Evolutionary conservation across 1,139 yeast species (phyloP).

Genomic region (Zygoascus hellenicus): DNA sequence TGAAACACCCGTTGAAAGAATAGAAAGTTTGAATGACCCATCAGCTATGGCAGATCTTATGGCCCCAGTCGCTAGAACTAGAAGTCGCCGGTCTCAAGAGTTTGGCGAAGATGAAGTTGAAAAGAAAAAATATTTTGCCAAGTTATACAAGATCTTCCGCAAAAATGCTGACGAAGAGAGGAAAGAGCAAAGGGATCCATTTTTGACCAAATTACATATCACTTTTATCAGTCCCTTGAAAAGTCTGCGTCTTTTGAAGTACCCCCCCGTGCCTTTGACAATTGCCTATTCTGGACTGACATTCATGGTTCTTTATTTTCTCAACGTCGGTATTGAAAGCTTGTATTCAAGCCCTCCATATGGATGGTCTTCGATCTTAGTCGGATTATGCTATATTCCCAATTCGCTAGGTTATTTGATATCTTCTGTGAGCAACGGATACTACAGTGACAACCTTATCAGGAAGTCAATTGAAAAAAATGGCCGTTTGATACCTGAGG

Average conservation of each 20-base stretch:
- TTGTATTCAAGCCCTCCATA: constrained; percentile 63
- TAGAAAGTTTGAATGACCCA: constrained; percentile 2
- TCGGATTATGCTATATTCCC: constrained; percentile 77
- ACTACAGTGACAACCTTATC: constrained; percentile 65
- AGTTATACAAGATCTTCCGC: neutral
- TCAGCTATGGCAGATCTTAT: constrained; percentile 5
- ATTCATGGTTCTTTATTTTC: constrained; percentile 63
- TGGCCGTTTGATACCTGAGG: constrained; percentile 71
- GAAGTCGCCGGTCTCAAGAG: constrained; percentile 2
- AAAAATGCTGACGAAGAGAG: neutral
- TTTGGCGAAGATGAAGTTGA: neutral
- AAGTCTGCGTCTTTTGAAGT: constrained; percentile 30
- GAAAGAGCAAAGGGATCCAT: neutral
- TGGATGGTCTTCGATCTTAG: constrained; percentile 55
- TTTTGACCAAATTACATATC: neutral
- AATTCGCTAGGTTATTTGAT: constrained; percentile 71
- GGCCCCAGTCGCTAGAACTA: constrained; percentile 12
- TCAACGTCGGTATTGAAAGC: constrained; percentile 68
- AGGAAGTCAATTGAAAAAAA: constrained; percentile 48
- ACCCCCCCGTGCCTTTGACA: constrained; percentile 70
- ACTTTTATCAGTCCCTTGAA: constrained; percentile 21
- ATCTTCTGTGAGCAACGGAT: constrained; percentile 73
- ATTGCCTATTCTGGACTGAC: constrained; percentile 60
- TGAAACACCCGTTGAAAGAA: constrained; percentile 1
- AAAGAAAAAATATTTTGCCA: constrained; percentile 3